Base-by-base conservation (phyloP, 2,329 filamentous ascomycete species). In the Diaporthe capsici region DNA sequence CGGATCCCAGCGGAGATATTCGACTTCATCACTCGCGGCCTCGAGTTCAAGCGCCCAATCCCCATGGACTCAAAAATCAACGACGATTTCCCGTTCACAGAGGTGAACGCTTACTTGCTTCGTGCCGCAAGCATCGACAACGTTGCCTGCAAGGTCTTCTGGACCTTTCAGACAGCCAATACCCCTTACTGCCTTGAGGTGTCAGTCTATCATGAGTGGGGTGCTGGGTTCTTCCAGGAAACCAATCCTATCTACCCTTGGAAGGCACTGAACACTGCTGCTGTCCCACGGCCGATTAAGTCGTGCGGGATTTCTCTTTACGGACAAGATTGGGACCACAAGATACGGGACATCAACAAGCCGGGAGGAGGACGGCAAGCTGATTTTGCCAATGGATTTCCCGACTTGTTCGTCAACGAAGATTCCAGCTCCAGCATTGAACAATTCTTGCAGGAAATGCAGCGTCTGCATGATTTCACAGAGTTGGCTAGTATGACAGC, bases 181-280 rank as follows among this genome's bases (percentile, higher is more conserved):
- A 81, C 80, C 1, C 76, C 79, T 5, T 86, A 85, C 63, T 72
- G 79, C 13, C 75, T 86, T 20, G 82, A 86, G 70, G 77, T 87
- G 20, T 77, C 81, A 9, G 77, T 85, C 25, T 82, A 83, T 74
- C 83, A 82, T 42, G 79, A 81, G 28, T 85, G 84, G 82, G 47
- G 74, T 7, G 31, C n/a, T 28, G 44, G 44, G 17, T 57, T 68
- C 31, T 31, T 65, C 15, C 22, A 44, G 28, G 25, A 28, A 28
- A 10, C 31, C 34, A 55, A 20, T 22, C 55, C 71, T 9, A 12
- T 39, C 28, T 37, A 44, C 22, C 47, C 8, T 17, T 53, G 49
- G 49, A 49, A 31, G 37, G 31, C 15, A 28, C 28, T 77, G 17
- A 22, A 71, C 58, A 75, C 76, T 31, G 55, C 73, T n/a, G 68